Evolutionary conservation across 1,284 basidiomycete genomes (phyloP), one percentile per base, ranked within the genome.

Genomic region (Cutaneotrichosporon sp.): DNA sequence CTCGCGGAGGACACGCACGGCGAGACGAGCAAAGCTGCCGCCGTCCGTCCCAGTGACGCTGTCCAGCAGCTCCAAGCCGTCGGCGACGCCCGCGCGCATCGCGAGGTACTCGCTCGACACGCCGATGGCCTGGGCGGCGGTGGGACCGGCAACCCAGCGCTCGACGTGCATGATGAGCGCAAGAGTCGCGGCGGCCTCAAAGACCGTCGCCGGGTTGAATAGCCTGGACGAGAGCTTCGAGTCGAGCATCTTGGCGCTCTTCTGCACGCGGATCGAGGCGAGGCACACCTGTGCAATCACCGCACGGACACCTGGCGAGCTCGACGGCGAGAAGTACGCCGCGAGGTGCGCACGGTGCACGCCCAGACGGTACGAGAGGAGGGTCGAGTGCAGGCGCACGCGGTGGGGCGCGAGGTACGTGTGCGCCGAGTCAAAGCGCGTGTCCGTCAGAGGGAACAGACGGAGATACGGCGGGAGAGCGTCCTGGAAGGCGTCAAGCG

Each of bases 241-340:
- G 65, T 78, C 75, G 20, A 75, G 67, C 67, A 78, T 71, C 50
- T 72, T 71, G 9, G 75, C 72, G 10, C 70, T 72, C 45, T 74
- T 69, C 53, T 76, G 74, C 5, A 72, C 68, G 34, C 74, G 62
- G 16, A 78, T 52, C 20, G 70, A 68, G 4, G 72, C 66, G 10
- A 75, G 56, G 62, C 72, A 74, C 16, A 76, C 68, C 55, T 69
- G 66, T 2, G 71, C 68, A 43, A 76, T 66, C 52, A 71, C 70
- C 3, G 70, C 60, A 13, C 74, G 67, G 4, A 71, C 67, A 4
- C 59, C 67, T 0, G 66, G 50, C 3, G 74, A 68, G 16, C 68
- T 64, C 1, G 64, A 47, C 4, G 74, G 72, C 6, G 59, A 56
- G 20, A 78, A 69, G 59, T 78, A 76, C 3, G 63, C 64, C 8